Conservation (phyloP, 805 yeast species). For the Cyberlindnera nakhonratchasimensis region DNA sequence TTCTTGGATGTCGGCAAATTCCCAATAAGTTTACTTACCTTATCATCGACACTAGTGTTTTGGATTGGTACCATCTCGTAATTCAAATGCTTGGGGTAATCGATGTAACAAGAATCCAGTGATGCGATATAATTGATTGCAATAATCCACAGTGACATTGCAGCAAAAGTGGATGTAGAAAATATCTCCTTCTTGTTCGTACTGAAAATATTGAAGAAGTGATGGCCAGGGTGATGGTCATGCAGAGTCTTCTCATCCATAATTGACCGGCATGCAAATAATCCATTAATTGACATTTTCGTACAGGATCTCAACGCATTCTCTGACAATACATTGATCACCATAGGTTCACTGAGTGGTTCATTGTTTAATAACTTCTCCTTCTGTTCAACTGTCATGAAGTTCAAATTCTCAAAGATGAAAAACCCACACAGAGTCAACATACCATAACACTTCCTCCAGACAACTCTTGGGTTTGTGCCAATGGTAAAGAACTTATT, state of each 20-base stretch:
- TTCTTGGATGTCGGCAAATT: constrained; percentile 33
- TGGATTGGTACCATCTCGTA: constrained; percentile 28
- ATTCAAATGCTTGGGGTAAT: constrained; percentile 7
- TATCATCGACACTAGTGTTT: constrained; percentile 30
- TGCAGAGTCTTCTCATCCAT: constrained; percentile 7
- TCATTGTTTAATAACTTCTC: constrained; percentile 25
- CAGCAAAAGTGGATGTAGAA: constrained; percentile 41
- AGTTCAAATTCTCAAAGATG: constrained; percentile 39
- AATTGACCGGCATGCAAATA: constrained; percentile 35
- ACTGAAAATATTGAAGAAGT: constrained; percentile 38
- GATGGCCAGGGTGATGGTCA: neutral
- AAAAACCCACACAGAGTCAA: constrained; percentile 49
- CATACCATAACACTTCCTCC: constrained; percentile 47
- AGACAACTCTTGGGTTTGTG: constrained; percentile 25
- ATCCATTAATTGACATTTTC: constrained; percentile 35
- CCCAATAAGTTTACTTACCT: constrained; percentile 33
- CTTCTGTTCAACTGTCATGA: constrained; percentile 28
- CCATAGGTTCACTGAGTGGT: constrained; percentile 27
- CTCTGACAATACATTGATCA: constrained; percentile 31
- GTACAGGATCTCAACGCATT: constrained; percentile 28
- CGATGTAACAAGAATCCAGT: constrained; percentile 37
- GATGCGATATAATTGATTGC: constrained; percentile 52
- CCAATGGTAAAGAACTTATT: constrained; percentile 33
- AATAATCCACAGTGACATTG: constrained; percentile 56
- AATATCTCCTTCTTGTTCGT: constrained; percentile 38